Conservation (phyloP, 495 filamentous ascomycete genomes). For the Penicillium canariense region DNA sequence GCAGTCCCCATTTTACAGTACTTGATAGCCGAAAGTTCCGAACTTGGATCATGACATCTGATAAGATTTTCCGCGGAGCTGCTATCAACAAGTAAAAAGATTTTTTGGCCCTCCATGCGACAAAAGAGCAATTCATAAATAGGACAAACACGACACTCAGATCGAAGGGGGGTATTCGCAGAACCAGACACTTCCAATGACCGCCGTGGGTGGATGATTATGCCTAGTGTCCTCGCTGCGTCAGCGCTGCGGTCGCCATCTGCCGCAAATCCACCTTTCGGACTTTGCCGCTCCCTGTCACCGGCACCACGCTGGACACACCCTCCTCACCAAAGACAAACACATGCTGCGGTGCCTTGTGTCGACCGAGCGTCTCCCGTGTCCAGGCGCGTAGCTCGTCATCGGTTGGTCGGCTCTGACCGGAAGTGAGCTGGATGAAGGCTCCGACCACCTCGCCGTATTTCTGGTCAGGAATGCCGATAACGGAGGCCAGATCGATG, state of each 20-base stretch:
- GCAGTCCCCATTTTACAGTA: background rate
- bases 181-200: background rate
- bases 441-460: conserved; percentile 69
- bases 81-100: background rate
- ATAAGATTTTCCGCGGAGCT: conserved; percentile 8
- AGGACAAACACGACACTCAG: background rate
- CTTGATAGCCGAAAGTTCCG: background rate
- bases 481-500: conserved; percentile 56
- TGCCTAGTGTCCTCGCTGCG: conserved; percentile 13
- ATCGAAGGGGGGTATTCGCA: background rate
- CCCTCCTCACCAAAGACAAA: conserved; percentile 64
- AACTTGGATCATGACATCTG: conserved; percentile 9
- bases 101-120: background rate
- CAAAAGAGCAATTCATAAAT: background rate
- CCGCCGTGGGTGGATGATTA: too few relatives aligned
- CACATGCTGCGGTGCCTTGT: conserved; percentile 65
- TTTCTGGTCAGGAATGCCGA: conserved; percentile 59
- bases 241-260: conserved; percentile 51
- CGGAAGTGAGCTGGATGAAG: conserved; percentile 46
- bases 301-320: conserved; percentile 53
- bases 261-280: conserved; percentile 65
- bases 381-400: conserved; percentile 60
- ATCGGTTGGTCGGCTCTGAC: conserved; percentile 34
- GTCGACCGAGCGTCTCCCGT: conserved; percentile 57
- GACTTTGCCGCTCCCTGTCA: conserved; percentile 72